These are phyloP conservation scores for Tarenaya hassleriana DNA, from an alignment of 345 rosid species.

Conservation along the genomic window DNA sequence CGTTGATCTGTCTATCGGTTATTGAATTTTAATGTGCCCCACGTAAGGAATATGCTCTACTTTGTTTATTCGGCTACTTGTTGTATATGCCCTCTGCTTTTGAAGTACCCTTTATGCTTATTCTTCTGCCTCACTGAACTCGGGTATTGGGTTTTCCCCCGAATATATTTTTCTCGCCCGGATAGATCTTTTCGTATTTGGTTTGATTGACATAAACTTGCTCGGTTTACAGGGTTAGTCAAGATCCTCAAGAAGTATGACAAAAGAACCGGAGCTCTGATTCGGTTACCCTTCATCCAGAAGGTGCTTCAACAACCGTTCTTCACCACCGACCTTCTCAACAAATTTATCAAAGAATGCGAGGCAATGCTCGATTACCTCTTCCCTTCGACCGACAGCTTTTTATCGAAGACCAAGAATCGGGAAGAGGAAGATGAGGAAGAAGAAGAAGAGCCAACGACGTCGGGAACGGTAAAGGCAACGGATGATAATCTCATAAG, in stretches of 20 bases:
- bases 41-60: constrained; percentile 23
- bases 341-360: constrained; percentile 66
- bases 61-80: constrained; percentile 19
- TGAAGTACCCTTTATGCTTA: constrained; percentile 22
- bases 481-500: constrained; percentile 22
- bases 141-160: constrained; percentile 8
- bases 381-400: constrained; percentile 35
- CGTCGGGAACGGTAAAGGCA: constrained; percentile 31
- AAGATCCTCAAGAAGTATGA: constrained; percentile 81
- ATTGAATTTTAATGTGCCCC: constrained; percentile 15
- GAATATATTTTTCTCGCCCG: neutral
- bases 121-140: constrained; percentile 8
- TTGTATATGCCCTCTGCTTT: constrained; percentile 2
- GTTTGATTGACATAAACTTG: too few species aligned
- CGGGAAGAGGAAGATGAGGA: constrained; percentile 29
- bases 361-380: constrained; percentile 55
- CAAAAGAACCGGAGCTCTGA: constrained; percentile 68
- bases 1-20: constrained; percentile 10
- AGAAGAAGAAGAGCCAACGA: constrained; percentile 30
- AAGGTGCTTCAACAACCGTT: constrained; percentile 73
- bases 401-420: too few species aligned
- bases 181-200: too few species aligned
- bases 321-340: constrained; percentile 64
- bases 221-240: constrained; percentile 49
- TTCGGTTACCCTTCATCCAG: constrained; percentile 68